phyloP scores from a whole-genome alignment of 495 filamentous ascomycete genomes.

The Aspergillus baeticus region DNA sequence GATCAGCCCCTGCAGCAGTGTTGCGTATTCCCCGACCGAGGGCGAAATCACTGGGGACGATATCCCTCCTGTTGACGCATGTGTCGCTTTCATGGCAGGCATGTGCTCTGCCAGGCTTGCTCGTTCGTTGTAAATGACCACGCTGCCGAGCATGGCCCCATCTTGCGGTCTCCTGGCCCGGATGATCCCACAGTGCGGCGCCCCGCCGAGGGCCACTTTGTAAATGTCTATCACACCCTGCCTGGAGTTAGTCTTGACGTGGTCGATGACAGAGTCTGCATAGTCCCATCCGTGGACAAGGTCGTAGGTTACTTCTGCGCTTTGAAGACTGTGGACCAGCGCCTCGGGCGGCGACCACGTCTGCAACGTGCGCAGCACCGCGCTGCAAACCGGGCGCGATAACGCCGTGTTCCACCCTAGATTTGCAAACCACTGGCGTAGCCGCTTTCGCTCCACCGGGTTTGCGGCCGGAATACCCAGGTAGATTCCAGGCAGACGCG shows the following conservation, averaged over 20 bases:
- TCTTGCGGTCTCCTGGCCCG: constrained; percentile 71
- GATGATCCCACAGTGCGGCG: constrained; percentile 74
- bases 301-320: constrained; percentile 59
- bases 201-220: constrained; percentile 69
- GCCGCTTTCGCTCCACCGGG: constrained; percentile 57
- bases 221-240: constrained; percentile 85
- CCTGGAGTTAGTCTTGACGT: constrained; percentile 71
- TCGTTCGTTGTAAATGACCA: constrained; percentile 73
- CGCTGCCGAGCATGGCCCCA: constrained; percentile 70
- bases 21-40: constrained; percentile 65
- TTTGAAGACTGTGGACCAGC: constrained; percentile 66
- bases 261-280: constrained; percentile 69
- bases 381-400: constrained; percentile 63
- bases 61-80: constrained; percentile 63
- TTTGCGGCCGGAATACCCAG: constrained; percentile 70
- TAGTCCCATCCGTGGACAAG: constrained; percentile 79
- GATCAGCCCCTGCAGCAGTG: constrained; percentile 75
- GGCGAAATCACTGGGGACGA: constrained; percentile 77
- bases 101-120: constrained; percentile 67
- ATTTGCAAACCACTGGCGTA: constrained; percentile 65
- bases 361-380: constrained; percentile 63
- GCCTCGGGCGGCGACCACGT: constrained; percentile 75
- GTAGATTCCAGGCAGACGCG: constrained; percentile 74
- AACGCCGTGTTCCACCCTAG: constrained; percentile 66
- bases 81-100: constrained; percentile 56